Conservation (phyloP, 2,329 filamentous ascomycete species). For the Phyllosticta paracitricarpa region DNA sequence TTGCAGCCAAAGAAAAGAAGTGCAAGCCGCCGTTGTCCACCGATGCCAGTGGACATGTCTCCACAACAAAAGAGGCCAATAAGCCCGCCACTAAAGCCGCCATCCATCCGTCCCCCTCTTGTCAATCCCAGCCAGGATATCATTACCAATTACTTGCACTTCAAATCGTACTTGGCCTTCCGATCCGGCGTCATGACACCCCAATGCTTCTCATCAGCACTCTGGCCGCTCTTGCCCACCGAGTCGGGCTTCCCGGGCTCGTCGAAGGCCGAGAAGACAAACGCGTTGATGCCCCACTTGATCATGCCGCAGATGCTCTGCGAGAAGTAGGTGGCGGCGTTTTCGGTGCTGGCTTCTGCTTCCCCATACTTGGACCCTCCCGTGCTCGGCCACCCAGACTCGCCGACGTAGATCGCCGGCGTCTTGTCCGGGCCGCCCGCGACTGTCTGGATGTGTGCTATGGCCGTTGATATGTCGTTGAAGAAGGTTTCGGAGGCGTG, state of each 20-base stretch:
- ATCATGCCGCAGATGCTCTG: conserved; percentile 54
- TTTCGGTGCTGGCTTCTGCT: conserved; percentile 49
- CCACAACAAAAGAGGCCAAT: background rate
- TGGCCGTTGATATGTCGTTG: conserved; percentile 56
- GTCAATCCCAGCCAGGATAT: background rate
- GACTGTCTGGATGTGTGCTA: conserved; percentile 51
- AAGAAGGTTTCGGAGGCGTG: conserved; percentile 55
- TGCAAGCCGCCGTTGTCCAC: too few relatives aligned
- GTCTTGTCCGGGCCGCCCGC: conserved; percentile 42
- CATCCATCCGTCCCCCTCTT: background rate
- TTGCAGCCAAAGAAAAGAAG: too few relatives aligned
- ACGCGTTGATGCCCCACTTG: conserved; percentile 57
- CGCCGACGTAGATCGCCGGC: conserved; percentile 58
- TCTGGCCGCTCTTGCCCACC: conserved; percentile 52
- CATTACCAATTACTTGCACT: background rate
- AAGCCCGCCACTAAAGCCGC: background rate
- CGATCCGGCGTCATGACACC: conserved; percentile 55
- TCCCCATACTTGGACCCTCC: conserved; percentile 52
- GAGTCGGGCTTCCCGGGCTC: conserved; percentile 61
- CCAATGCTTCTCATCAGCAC: conserved; percentile 58
- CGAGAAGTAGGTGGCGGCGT: conserved; percentile 52
- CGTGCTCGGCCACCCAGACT: conserved; percentile 54
- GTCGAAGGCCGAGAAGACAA: conserved; percentile 66
- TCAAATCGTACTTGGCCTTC: conserved; percentile 44
- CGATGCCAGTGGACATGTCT: too few relatives aligned